Base-by-base conservation (phyloP, 2,329 filamentous ascomycete species). In the Trichoderma citrinoviride region DNA sequence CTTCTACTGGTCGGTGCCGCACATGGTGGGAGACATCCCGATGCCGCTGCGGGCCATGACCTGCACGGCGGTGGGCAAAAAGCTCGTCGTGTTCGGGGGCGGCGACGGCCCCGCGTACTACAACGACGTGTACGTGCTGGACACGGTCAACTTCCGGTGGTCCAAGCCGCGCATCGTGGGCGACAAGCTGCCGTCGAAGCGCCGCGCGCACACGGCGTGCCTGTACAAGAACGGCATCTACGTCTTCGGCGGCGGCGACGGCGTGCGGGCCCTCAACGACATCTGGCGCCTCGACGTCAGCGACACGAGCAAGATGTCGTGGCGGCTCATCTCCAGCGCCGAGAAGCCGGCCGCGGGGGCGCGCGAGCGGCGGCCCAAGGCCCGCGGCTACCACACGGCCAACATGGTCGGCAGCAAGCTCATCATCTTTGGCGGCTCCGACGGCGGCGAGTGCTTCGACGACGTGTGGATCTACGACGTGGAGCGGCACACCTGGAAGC, bases 381-480 rank as follows among this genome's bases (percentile, higher is more conserved):
- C 88, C 21, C 79, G 88, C 55, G 88, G 88, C 58, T 90, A 90
- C 73, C 88, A 90, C 74, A 90, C 88, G 5, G 87, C 88, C 68
- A 90, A 90, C 73, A 90, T 90, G 83, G 87, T 90, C 49, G 87
- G 87, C 68, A 84, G 83, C 75, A 90, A 90, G 77, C 83, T 90
- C 67, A 90, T 90, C 74, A 87, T 90, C 70, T 90, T 85, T 73
- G 88, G 88, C 44, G 88, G 88, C 40, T 89, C 86, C 3, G 88
- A 90, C 73, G 88, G 88, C 68, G 86, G 86, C 58, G 87, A 90
- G 75, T 90, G 88, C 76, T 90, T 90, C 76, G 84, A 87, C 73
- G 88, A 90, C 71, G 87, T 90, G 46, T 90, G 88, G 88, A 84
- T 90, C 33, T 90, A 89, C 76, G 87, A 90, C 72, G 84, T 90